A percentile compares a stretch with the other conserved stretches of the same genome.
These are phyloP conservation scores for Sugiyamaella novakii DNA, from an alignment of 1,139 yeast genomes.

Conservation along the genomic window DNA sequence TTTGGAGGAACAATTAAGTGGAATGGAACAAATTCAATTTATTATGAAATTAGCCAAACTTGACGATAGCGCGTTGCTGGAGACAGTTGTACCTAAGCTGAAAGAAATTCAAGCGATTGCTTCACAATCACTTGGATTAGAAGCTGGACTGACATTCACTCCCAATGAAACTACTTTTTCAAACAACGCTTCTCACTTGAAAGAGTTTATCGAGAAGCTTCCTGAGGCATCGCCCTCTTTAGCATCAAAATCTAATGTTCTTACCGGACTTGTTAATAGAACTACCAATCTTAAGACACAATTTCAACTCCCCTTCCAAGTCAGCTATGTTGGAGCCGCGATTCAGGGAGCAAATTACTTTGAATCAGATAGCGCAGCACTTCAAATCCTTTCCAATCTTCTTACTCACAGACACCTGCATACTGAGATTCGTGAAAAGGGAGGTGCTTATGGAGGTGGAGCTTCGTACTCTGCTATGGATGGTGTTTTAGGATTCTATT, in stretches of 20 bases:
- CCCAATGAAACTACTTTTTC: slow-evolving; percentile 28
- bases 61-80: slow-evolving; percentile 59
- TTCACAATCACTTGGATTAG: slow-evolving; percentile 27
- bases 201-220: slow-evolving; percentile 25
- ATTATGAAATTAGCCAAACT: slow-evolving; percentile 60
- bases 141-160: slow-evolving; percentile 34
- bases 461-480: slow-evolving; percentile 79
- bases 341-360: slow-evolving; percentile 67
- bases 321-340: slow-evolving; percentile 77
- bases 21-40: slow-evolving; percentile 75
- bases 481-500: slow-evolving; percentile 78
- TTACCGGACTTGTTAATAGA: background rate
- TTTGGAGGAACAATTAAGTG: slow-evolving; percentile 65
- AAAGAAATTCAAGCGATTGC: slow-evolving; percentile 51
- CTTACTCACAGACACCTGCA: slow-evolving; percentile 83
- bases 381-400: slow-evolving; percentile 79
- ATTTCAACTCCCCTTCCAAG: slow-evolving; percentile 83
- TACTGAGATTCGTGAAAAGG: slow-evolving; percentile 88
- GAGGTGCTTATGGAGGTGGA: slow-evolving; percentile 99
- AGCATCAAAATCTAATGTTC: background rate
- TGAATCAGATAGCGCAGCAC: slow-evolving; percentile 76
- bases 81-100: slow-evolving; percentile 62
- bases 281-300: slow-evolving; percentile 44
- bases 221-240: background rate
- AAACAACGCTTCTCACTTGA: slow-evolving; percentile 22